Conservation (phyloP, 768 basidiomycete species). For the Tricholoma sp. region DNA sequence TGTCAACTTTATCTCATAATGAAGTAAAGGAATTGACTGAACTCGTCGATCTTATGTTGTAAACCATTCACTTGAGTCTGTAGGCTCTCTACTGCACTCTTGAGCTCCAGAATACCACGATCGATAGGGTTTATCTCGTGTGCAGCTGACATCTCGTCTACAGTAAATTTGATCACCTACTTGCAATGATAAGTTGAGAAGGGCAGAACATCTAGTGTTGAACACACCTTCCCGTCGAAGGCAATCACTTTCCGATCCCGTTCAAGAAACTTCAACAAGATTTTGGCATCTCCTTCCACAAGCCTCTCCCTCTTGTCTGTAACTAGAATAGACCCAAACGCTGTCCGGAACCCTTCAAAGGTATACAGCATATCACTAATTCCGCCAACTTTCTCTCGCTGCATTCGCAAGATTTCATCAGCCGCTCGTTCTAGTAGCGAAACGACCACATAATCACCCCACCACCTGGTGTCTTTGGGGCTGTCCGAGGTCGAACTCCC, state of each 20-base stretch:
- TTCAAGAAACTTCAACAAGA: slow-evolving; percentile 73
- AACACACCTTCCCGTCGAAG: slow-evolving; percentile 59
- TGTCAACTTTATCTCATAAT: background rate
- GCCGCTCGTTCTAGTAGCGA: slow-evolving; percentile 63
- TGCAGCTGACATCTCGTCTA: slow-evolving; percentile 27
- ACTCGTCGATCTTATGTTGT: slow-evolving; percentile 73
- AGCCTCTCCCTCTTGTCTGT: slow-evolving; percentile 31
- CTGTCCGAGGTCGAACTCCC: slow-evolving; percentile 17
- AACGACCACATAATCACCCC: slow-evolving; percentile 69
- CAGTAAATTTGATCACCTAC: slow-evolving; percentile 81
- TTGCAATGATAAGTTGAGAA: background rate
- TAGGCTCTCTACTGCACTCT: slow-evolving; percentile 61
- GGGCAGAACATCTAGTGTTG: background rate
- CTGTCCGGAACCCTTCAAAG: slow-evolving; percentile 51
- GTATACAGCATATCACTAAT: slow-evolving; percentile 61
- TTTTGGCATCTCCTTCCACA: slow-evolving; percentile 57
- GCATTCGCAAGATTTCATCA: slow-evolving; percentile 45
- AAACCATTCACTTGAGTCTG: slow-evolving; percentile 64
- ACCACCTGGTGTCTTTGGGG: slow-evolving; percentile 45
- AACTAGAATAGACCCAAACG: slow-evolving; percentile 44
- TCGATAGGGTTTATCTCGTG: slow-evolving; percentile 72
- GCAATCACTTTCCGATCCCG: slow-evolving; percentile 67
- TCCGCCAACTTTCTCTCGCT: slow-evolving; percentile 36
- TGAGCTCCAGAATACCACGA: slow-evolving; percentile 74
- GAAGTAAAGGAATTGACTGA: slow-evolving; percentile 17